phyloP scores from a whole-genome alignment of 345 rosid genomes.

The Citrus medica region DNA sequence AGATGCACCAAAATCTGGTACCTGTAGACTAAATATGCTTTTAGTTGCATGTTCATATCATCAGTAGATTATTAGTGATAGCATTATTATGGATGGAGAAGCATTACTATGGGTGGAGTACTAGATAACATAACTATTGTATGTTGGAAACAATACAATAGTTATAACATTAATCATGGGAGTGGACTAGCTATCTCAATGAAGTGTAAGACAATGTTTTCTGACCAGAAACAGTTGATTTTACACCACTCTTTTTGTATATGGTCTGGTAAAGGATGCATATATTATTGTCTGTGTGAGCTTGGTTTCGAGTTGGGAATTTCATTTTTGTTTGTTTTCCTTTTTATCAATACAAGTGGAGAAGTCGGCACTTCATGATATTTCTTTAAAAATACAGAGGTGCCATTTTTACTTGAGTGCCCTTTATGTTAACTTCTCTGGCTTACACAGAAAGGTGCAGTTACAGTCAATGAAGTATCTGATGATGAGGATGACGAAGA shows the following conservation, averaged over 20 bases:
- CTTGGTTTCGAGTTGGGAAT: neutral
- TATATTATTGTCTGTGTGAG: neutral
- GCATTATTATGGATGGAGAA: neutral
- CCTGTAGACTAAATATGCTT: neutral
- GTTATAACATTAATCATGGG: neutral
- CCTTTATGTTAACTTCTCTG: neutral
- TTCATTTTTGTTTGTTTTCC: neutral
- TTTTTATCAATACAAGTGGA: neutral
- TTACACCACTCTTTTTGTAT: neutral
- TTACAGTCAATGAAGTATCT: conserved; percentile 43
- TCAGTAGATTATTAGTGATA: neutral
- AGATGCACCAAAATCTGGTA: conserved; percentile 4
- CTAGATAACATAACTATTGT: neutral
- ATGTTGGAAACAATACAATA: too few species aligned
- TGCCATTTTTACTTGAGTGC: neutral
- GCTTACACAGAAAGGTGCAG: conserved; percentile 71
- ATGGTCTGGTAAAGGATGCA: neutral
- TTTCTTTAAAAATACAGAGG: neutral
- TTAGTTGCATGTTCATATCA: neutral
- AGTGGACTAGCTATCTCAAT: neutral
- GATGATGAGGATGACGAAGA: conserved; percentile 89
- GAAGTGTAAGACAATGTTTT: neutral
- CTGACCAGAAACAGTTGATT: neutral
- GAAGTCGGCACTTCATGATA: neutral
- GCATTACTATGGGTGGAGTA: neutral